phyloP scores from a whole-genome alignment of 176 grass and related monocot species.

The Dendrocalamus sinicus region DNA sequence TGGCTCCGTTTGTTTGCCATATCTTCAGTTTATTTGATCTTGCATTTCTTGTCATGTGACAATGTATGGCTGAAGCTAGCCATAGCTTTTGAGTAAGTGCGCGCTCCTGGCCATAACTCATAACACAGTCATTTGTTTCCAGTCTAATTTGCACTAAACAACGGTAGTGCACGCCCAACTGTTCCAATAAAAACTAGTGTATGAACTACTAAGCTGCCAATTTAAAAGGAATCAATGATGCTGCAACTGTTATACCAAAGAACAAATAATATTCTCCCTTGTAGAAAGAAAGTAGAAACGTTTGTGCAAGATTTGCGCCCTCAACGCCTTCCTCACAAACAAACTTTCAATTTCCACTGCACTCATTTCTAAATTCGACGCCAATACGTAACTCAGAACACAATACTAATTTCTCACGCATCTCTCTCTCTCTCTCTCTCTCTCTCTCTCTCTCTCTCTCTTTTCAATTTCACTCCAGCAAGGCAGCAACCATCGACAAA shows the following conservation, averaged over 20 bases:
- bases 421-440: neutral
- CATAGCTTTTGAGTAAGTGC: neutral
- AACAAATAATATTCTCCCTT: constrained; percentile 47
- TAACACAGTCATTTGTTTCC: neutral
- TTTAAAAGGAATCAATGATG: neutral
- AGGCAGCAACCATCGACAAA: constrained; percentile 1
- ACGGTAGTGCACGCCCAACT: neutral
- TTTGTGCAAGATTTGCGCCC: constrained; percentile 35
- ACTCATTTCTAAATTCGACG: neutral
- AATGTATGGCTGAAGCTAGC: neutral
- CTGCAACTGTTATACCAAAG: constrained; percentile 6
- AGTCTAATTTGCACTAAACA: neutral
- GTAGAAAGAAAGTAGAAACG: constrained; percentile 29
- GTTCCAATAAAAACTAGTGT: neutral
- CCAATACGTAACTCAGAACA: neutral
- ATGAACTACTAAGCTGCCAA: neutral
- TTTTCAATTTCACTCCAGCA: neutral
- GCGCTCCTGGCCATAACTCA: neutral
- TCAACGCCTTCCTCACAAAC: neutral
- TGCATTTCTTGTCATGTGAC: neutral
- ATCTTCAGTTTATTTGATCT: neutral
- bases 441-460: neutral
- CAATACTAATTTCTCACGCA: neutral
- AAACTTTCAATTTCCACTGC: constrained; percentile 11
- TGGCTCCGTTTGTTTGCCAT: constrained; percentile 22